These are phyloP conservation scores for Torulaspora delbrueckii DNA, from an alignment of 805 yeast genomes.

Conservation along the genomic window DNA sequence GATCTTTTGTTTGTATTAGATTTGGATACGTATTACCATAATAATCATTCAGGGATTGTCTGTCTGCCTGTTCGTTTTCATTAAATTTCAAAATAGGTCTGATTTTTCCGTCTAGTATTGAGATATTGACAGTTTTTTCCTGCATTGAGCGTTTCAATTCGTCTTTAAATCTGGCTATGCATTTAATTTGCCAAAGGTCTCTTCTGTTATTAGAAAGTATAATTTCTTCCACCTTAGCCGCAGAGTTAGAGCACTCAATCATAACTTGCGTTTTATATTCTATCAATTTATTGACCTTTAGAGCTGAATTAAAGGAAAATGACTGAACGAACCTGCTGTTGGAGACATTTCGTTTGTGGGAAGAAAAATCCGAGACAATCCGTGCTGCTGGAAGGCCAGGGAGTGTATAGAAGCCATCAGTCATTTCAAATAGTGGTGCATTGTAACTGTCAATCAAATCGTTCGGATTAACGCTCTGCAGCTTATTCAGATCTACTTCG, in stretches of 20 bases:
- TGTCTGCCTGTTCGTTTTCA: not conserved
- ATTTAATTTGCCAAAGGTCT: slow-evolving; percentile 5
- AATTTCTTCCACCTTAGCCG: slow-evolving; percentile 14
- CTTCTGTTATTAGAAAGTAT: slow-evolving; percentile 1
- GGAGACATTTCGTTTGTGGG: slow-evolving; percentile 5
- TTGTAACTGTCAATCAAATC: slow-evolving; percentile 14
- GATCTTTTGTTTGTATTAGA: slow-evolving; percentile 18
- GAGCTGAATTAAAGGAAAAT: slow-evolving; percentile 27
- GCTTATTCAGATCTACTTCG: slow-evolving; percentile 18
- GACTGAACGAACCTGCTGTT: slow-evolving; percentile 12
- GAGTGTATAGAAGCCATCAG: slow-evolving; percentile 24
- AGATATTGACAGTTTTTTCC: slow-evolving; percentile 4
- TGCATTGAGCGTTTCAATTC: slow-evolving; percentile 7
- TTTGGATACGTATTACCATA: slow-evolving; percentile 28
- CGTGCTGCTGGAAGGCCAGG: slow-evolving; percentile 1
- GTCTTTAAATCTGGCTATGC: slow-evolving; percentile 6
- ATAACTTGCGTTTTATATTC: slow-evolving; percentile 26
- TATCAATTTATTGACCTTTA: slow-evolving; percentile 29
- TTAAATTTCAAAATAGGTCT: not conserved
- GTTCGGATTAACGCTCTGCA: slow-evolving; percentile 13
- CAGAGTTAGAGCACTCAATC: slow-evolving; percentile 18
- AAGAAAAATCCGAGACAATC: not conserved
- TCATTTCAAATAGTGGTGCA: slow-evolving; percentile 23
- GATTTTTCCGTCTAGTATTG: not conserved
- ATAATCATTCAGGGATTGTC: slow-evolving; percentile 19